Base-by-base conservation (phyloP, 1,284 basidiomycete genomes). In the Ganoderma meredithae region DNA sequence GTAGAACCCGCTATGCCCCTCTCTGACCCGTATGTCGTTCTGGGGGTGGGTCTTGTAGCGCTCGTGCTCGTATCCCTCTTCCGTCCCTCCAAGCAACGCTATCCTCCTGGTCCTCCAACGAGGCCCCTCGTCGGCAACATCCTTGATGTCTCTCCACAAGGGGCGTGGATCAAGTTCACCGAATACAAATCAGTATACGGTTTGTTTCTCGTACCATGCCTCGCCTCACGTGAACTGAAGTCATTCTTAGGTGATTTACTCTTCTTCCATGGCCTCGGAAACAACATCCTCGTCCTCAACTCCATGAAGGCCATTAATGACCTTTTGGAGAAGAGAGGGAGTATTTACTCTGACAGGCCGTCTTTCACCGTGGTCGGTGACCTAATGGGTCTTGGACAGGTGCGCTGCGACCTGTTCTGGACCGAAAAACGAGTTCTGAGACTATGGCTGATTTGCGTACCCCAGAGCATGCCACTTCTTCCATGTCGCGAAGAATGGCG, bases 261-360 rank as follows among this genome's bases (percentile, higher is more conserved):
- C 0, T 72, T 61, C 64, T 72, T 71, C 59, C 69, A 69, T 31
- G 72, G 72, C 0, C 63, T 73, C 2, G 72, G 72, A n/a, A 71
- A 69, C 58, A 66, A 60, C 25, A 40, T 73, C 78, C 68, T 82
- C 15, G 69, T 82, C 19, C 60, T 83, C 12, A 83, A 82, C 69
- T 77, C 77, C 15, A 63, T 78, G 13, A 68, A 77, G 19, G 71
- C 75, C 3, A 75, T 79, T 12, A 69, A 71, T 7, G 81, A 82
- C 31, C 75, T 83, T 0, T 64, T 82, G 3, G 80, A 79, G 19
- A 78, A 77, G 63, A 71, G 77, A 22, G 75, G 75, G 0, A 68
- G 63, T 2, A 76, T 76, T 8, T 83, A 83, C 63, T 80, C 81
- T 3, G 74, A 80, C 61, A 73, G 82, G 12, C 81, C 82, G 0